Base-by-base conservation (phyloP, 768 basidiomycete species). In the Kwoniella sp. region DNA sequence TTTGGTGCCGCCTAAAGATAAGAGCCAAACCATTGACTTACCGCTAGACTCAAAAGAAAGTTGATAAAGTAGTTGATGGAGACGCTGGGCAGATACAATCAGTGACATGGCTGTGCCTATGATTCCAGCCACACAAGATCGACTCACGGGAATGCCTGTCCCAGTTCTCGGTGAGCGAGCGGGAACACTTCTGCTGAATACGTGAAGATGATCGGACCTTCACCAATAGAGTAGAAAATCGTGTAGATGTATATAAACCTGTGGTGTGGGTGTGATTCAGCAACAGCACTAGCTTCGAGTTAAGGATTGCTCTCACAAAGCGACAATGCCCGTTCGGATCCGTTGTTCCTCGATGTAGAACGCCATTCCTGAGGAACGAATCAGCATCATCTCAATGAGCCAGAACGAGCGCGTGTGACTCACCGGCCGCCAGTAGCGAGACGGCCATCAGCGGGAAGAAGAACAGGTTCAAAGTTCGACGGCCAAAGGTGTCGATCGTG, bases 181-280 rank as follows among this genome's bases (percentile, higher is more conserved):
- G 92, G 92, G 86, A 91, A 96, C 15, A 90, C 92, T 80, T 95
- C 93, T 2, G 92, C 92, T 4, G 91, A 92, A 76, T 93, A 94
- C 37, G 71, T 71, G 74, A 77, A 94, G 0, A 93, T 91, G 15
- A 95, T 91, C 17, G 92, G 92, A 0, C 92, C 92, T 83, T 92
- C 92, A 28, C 73, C 73, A 28, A 74, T 57, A 4, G 61, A 75
- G 61, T 80, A 80, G 48, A 58, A 63, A 60, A 71, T 70, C 8
- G 77, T 73, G 67, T 79, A 78, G 23, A 80, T 57, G 71, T 76
- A 79, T 52, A 80, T 59, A 63, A 77, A 76, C 41, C 41, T 45
- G 41, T 3, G 29, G 69, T 55, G 13, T 66, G 70, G 41, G 72
- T 67, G 5, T 59, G 68, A 25, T 66, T 45, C 41, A 45, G 41